Evolutionary conservation across 139 green algal species (phyloP), one percentile per base, ranked within the genome.

Genomic region (Chara braunii): DNA sequence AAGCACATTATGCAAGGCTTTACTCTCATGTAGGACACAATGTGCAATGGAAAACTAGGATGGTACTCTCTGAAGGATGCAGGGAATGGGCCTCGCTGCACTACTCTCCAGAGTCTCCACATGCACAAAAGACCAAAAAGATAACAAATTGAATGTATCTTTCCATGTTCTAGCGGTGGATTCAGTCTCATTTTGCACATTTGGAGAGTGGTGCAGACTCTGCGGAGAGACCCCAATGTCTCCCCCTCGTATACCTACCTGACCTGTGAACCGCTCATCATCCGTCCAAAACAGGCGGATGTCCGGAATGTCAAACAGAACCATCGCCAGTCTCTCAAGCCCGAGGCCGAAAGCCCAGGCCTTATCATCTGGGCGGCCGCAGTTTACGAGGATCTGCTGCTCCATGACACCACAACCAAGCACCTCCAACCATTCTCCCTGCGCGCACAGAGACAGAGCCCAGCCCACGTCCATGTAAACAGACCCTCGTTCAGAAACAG

Each of bases 301-400:
- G 80, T 99, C 94, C 9, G 93, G 88, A 62, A 99, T 96, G 58
- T 94, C 84, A 70, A 97, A 99, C 26, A 98, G 85, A 36, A 98
- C 87, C 92, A 97, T 98, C 22, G 92, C 92, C 44, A 98, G 79
- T 12, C 92, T 80, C 83, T 99, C 94, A 64, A 99, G 74, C 40
- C 94, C 94, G 31, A 98, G 84, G 5, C 91, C 88, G 78, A 95
- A 95, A 0, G 88, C 88, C 88, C 88, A 95, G 11, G 85, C 88
- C 52, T 76, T 81, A 60, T 89, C 78, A 36, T 82, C 83, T 6
- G 59, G 54, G 22, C 58, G 26, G 34, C 66, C 58, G 1, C 64
- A 60, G 1, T 74, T 78, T 43, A 95, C 85, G 37, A 98, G 61
- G 74, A 98, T 97, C 14, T 60, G 12, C 77, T 92, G 86, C 80